Percentiles rank a stretch among this genome's conserved stretches.
phyloP scores from a whole-genome alignment of 371 early-diverging fungal genomes.

The Mucor irregularis region DNA sequence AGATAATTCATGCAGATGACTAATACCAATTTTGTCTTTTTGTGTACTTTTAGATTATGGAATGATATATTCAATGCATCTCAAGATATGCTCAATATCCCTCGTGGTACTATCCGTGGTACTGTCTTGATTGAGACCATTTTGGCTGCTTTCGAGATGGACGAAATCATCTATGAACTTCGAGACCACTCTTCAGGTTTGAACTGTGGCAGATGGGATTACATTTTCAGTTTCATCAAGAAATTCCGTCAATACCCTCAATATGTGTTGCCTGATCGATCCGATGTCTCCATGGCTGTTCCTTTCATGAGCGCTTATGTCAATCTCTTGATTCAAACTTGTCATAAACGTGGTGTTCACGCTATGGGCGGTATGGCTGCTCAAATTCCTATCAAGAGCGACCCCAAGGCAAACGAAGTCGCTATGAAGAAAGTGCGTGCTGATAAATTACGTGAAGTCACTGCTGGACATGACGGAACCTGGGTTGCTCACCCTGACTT shows the following conservation, averaged over 20 bases:
- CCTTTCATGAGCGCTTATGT: slow-evolving; percentile 96
- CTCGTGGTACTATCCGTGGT: slow-evolving; percentile 94
- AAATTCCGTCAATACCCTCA: slow-evolving; percentile 86
- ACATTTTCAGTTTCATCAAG: slow-evolving; percentile 97
- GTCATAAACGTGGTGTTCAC: slow-evolving; percentile 96
- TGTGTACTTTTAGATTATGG: slow-evolving; percentile 68
- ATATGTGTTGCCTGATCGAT: slow-evolving; percentile 88
- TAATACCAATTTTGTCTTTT: not conserved
- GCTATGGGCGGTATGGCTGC: slow-evolving; percentile 99
- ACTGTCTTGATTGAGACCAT: slow-evolving; percentile 97
- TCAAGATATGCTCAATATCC: slow-evolving; percentile 87
- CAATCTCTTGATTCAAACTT: slow-evolving; percentile 92
- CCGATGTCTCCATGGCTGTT: slow-evolving; percentile 88
- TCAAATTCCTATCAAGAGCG: slow-evolving; percentile 95
- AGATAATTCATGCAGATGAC: not conserved
- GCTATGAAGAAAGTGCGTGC: slow-evolving; percentile 92
- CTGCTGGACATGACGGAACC: slow-evolving; percentile 94
- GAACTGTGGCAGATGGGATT: slow-evolving; percentile 98
- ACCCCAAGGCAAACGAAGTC: slow-evolving; percentile 80
- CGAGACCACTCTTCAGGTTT: slow-evolving; percentile 95
- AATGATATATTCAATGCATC: slow-evolving; percentile 94
- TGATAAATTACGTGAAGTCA: slow-evolving; percentile 93
- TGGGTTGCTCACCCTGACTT: slow-evolving; percentile 98
- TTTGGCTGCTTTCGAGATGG: slow-evolving; percentile 96
- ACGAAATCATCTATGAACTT: slow-evolving; percentile 96